These are phyloP conservation scores for Coprinellus micaceus DNA, from an alignment of 768 basidiomycete genomes.

Conservation along the genomic window DNA sequence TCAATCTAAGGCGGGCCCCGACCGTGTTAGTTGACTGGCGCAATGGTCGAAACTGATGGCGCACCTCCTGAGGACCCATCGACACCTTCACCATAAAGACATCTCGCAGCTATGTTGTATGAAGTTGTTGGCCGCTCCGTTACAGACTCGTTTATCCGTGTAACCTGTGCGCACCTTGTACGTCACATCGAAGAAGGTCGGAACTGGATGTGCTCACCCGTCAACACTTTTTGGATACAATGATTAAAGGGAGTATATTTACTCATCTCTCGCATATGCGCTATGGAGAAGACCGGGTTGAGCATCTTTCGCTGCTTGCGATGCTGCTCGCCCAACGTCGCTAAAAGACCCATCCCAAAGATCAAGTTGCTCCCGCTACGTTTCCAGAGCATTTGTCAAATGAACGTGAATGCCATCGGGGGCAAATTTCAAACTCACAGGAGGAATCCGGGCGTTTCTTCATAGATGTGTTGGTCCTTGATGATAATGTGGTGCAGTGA, in stretches of 20 bases:
- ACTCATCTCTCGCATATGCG: slow-evolving; percentile 23
- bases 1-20: background rate
- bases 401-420: background rate
- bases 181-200: slow-evolving; percentile 15
- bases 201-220: no score
- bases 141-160: no score
- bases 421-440: background rate
- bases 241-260: background rate
- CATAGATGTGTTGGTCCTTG: slow-evolving; percentile 33
- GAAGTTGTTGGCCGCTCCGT: no score
- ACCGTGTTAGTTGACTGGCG: background rate
- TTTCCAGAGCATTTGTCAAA: no score
- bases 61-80: background rate
- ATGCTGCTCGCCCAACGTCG: slow-evolving; percentile 18
- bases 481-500: slow-evolving; percentile 44
- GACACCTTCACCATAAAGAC: background rate
- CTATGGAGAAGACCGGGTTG: slow-evolving; percentile 26
- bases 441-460: slow-evolving; percentile 9
- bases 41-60: no score
- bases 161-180: slow-evolving; percentile 22
- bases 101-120: no score
- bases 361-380: slow-evolving; percentile 16
- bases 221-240: slow-evolving; percentile 18
- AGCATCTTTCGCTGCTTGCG: slow-evolving; percentile 27
- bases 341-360: slow-evolving; percentile 12